A percentile compares a stretch with the other conserved stretches of the same genome.
phyloP scores from a whole-genome alignment of 176 grass and related monocot species.

The Musa troglodytarum region DNA sequence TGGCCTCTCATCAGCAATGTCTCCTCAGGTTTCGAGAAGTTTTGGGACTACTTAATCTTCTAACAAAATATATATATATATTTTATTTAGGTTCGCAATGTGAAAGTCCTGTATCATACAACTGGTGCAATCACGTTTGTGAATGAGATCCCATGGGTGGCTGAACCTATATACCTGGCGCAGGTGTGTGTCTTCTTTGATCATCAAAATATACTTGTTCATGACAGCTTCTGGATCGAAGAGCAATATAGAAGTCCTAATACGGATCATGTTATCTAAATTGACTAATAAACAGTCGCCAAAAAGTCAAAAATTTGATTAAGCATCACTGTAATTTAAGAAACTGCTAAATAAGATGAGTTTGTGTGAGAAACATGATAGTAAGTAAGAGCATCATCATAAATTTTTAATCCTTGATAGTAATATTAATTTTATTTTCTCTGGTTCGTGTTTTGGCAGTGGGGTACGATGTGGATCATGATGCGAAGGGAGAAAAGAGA shows the following conservation, averaged over 20 bases:
- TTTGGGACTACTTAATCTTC: neutral
- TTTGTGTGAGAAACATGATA: neutral
- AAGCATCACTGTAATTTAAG: no score
- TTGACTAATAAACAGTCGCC: no score
- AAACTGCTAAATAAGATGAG: no score
- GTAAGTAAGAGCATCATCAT: no score
- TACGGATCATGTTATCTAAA: no score
- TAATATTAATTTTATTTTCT: no score
- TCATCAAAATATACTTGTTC: neutral
- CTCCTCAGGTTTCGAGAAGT: neutral
- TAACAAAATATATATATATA: neutral
- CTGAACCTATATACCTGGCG: constrained; percentile 89
- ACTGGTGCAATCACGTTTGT: constrained; percentile 96
- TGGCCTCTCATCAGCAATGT: no score
- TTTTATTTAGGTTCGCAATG: constrained; percentile 83
- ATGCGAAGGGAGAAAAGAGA: constrained; percentile 97
- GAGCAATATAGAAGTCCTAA: no score
- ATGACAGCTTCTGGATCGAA: no score
- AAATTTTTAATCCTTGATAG: no score
- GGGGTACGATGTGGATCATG: constrained; percentile 99
- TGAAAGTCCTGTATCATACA: constrained; percentile 92
- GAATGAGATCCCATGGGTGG: constrained; percentile 94
- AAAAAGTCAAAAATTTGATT: no score
- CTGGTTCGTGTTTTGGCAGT: constrained; percentile 28
- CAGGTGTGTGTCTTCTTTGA: constrained; percentile 36